phyloP scores from a whole-genome alignment of 2,329 filamentous ascomycete species.

The Diplocarpon rosae region DNA sequence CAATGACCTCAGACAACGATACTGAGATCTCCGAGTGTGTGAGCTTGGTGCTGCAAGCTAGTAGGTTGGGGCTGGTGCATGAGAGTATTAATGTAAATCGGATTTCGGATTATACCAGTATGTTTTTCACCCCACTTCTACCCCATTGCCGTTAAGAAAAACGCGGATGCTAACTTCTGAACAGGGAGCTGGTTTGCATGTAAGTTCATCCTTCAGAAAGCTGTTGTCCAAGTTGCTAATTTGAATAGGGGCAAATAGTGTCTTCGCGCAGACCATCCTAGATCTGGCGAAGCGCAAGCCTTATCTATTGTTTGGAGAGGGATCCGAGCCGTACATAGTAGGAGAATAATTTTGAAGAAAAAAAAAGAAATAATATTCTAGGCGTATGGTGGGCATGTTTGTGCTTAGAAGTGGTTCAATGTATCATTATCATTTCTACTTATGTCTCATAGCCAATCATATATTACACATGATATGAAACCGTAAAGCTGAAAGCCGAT shows the following conservation, averaged over 20 bases:
- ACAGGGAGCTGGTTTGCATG: constrained; percentile 80
- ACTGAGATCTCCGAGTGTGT: constrained; percentile 69
- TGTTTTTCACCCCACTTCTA: constrained; percentile 18
- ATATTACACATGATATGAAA: too few species aligned
- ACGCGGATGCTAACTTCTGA: background rate
- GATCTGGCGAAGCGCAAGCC: constrained; percentile 85
- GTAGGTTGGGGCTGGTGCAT: constrained; percentile 71
- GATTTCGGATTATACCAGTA: constrained; percentile 57
- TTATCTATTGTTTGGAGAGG: constrained; percentile 67
- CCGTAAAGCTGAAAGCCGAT: too few species aligned
- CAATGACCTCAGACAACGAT: constrained; percentile 77
- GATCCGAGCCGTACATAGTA: constrained; percentile 45
- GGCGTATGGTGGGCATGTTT: constrained; percentile 5
- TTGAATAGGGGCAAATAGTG: constrained; percentile 69
- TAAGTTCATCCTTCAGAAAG: constrained; percentile 23
- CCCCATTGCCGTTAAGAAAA: background rate
- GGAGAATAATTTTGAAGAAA: constrained; percentile 5
- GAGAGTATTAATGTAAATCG: constrained; percentile 81
- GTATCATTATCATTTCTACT: background rate
- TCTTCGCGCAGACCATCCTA: constrained; percentile 86
- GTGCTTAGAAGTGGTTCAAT: background rate
- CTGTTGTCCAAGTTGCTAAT: background rate
- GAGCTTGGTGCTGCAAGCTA: constrained; percentile 62
- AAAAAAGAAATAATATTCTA: constrained; percentile 29
- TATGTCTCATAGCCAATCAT: background rate